These are phyloP conservation scores for Cercospora brassicicola DNA, from an alignment of 2,329 filamentous ascomycete genomes.

Conservation along the genomic window DNA sequence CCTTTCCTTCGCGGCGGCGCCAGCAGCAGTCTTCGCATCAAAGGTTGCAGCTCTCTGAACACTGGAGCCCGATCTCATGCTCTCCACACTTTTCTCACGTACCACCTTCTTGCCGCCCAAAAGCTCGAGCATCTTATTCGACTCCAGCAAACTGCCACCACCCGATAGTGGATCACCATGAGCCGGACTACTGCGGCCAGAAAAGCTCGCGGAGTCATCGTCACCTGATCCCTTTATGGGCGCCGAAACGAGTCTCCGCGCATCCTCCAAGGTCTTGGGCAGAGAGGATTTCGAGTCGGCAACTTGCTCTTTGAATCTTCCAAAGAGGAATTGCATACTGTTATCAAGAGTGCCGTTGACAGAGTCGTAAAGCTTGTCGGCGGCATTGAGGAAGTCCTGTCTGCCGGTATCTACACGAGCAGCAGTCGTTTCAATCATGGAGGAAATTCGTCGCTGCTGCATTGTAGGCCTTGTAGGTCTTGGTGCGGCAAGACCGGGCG, in stretches of 20 bases:
- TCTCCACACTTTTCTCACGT: constrained; percentile 77
- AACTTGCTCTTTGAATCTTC: constrained; percentile 73
- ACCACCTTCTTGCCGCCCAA: constrained; percentile 64
- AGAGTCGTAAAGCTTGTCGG: constrained; percentile 87
- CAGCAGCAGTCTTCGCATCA: constrained; percentile 28
- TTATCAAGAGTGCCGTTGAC: constrained; percentile 88
- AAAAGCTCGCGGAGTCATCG: constrained; percentile 39
- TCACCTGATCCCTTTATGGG: constrained; percentile 43
- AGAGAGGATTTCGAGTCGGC: constrained; percentile 55
- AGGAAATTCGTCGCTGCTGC: constrained; percentile 77
- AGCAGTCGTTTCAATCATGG: constrained; percentile 80
- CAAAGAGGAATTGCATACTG: constrained; percentile 90
- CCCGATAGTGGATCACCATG: constrained; percentile 34
- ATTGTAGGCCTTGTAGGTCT: constrained; percentile 44
- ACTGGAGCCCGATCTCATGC: constrained; percentile 63
- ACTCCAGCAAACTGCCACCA: constrained; percentile 43
- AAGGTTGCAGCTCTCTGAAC: constrained; percentile 42
- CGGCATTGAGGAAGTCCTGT: constrained; percentile 68
- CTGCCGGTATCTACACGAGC: constrained; percentile 79
- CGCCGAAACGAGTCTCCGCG: constrained; percentile 80
- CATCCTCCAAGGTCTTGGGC: constrained; percentile 90
- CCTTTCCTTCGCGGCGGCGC: constrained; percentile 25
- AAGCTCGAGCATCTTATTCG: constrained; percentile 69
- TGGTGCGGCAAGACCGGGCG: constrained; percentile 36
- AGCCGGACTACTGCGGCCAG: constrained; percentile 38